These are phyloP conservation scores for Vitis hybrid DNA, from an alignment of 177 flowering plant species.

Conservation along the genomic window DNA sequence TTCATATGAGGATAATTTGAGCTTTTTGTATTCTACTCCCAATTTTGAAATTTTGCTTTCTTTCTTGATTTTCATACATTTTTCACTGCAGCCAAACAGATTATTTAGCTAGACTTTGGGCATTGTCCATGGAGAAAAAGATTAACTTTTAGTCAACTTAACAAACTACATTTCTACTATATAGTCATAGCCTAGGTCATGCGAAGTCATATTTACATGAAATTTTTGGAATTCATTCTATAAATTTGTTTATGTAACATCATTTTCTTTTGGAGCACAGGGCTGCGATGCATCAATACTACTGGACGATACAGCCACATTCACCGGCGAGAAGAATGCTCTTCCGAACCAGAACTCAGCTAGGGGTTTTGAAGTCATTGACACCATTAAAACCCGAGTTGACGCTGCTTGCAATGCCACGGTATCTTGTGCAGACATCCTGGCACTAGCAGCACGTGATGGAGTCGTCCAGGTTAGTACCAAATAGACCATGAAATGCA, in stretches of 20 bases:
- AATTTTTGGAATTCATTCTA: too few species aligned
- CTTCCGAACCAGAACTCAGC: slow-evolving; percentile 32
- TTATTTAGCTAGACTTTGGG: too few species aligned
- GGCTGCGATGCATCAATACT: slow-evolving; percentile 52
- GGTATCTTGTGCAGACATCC: slow-evolving; percentile 50
- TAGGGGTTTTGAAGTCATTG: slow-evolving; percentile 33
- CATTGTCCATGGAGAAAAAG: too few species aligned
- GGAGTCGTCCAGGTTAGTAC: slow-evolving; percentile 29
- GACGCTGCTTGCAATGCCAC: slow-evolving; percentile 33
- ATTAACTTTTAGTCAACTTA: neutral
- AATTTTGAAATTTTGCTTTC: neutral
- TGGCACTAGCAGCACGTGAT: slow-evolving; percentile 44
- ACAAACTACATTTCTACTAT: neutral
- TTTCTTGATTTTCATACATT: neutral
- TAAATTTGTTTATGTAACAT: neutral
- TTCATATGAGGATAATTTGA: too few species aligned
- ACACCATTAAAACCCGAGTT: slow-evolving; percentile 30
- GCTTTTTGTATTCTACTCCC: too few species aligned
- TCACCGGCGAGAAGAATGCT: slow-evolving; percentile 45
- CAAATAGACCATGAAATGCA: too few species aligned
- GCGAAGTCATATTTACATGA: too few species aligned
- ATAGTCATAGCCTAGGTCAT: too few species aligned
- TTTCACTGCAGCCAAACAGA: too few species aligned
- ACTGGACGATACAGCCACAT: slow-evolving; percentile 39
- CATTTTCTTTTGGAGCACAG: slow-evolving; percentile 12